Evolutionary conservation across 2,329 filamentous ascomycete genomes (phyloP).

Genomic region (Balansia obtecta): DNA sequence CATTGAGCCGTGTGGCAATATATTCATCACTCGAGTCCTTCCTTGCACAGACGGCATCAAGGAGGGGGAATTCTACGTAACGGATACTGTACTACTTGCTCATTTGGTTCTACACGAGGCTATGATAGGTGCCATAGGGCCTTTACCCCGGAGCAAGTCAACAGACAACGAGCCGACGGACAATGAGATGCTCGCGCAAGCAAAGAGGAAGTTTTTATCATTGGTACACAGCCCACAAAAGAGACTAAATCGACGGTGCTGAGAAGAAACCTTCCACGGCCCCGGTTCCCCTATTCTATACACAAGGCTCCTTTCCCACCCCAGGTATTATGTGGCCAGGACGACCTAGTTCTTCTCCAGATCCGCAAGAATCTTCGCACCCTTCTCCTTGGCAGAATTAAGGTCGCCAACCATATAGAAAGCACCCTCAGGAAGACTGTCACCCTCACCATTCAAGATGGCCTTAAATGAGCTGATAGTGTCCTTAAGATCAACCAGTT

Average conservation of each 20-base stretch:
- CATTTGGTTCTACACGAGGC: no score
- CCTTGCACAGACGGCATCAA: no score
- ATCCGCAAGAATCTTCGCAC: slow-evolving; percentile 99
- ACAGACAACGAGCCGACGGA: slow-evolving; percentile 4
- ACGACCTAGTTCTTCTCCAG: slow-evolving; percentile 52
- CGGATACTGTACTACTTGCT: no score
- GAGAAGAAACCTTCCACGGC: slow-evolving; percentile 32
- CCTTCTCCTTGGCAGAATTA: slow-evolving; percentile 85
- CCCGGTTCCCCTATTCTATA: slow-evolving; percentile 45
- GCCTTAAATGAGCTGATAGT: slow-evolving; percentile 96
- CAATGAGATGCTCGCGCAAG: slow-evolving; percentile 17
- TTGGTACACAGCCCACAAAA: slow-evolving; percentile 52
- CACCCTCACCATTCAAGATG: slow-evolving; percentile 89
- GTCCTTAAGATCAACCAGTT: slow-evolving; percentile 96
- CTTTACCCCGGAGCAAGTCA: neutral
- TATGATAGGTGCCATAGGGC: no score
- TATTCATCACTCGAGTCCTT: no score
- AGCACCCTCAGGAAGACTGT: slow-evolving; percentile 84
- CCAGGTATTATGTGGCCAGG: slow-evolving; percentile 24
- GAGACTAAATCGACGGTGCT: slow-evolving; percentile 41
- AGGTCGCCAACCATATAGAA: slow-evolving; percentile 99
- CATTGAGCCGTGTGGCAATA: no score
- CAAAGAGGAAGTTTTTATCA: slow-evolving; percentile 36
- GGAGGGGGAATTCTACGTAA: no score
- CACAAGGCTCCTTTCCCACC: slow-evolving; percentile 32